These are phyloP conservation scores for Albophoma yamanashiensis DNA, from an alignment of 2,329 filamentous ascomycete genomes.

Conservation along the genomic window DNA sequence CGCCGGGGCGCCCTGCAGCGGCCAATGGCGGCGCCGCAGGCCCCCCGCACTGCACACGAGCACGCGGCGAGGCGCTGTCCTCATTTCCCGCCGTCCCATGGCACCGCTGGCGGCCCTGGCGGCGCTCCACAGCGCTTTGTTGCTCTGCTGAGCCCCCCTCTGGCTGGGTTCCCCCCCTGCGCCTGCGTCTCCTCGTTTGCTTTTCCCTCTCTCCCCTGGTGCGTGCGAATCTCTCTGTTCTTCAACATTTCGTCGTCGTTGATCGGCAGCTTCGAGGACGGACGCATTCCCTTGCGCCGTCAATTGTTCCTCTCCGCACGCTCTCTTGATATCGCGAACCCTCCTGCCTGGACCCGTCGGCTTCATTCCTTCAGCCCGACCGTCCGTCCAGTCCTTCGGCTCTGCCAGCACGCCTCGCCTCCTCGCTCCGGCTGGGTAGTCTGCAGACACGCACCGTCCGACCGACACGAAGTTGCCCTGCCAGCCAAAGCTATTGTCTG, in stretches of 20 bases:
- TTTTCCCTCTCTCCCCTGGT: not conserved
- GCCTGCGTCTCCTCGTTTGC: not conserved
- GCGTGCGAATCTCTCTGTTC: not conserved
- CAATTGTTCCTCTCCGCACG: not conserved
- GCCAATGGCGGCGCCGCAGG: conserved; percentile 2
- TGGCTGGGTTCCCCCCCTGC: not conserved
- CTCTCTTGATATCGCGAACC: not conserved
- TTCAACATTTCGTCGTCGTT: not conserved
- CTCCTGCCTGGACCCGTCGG: conserved; percentile 14
- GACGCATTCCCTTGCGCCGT: not conserved
- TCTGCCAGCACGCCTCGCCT: not conserved
- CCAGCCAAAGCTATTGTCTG: not conserved
- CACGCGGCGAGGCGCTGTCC: not conserved
- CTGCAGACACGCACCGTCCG: not conserved
- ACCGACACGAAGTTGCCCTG: not conserved
- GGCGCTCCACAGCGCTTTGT: not conserved
- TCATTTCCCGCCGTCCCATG: conserved; percentile 4
- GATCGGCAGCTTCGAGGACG: not conserved
- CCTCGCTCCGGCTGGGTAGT: not conserved
- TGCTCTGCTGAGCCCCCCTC: not conserved
- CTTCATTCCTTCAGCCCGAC: conserved; percentile 20
- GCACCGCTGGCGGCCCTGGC: not conserved
- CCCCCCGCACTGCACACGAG: conserved; percentile 4
- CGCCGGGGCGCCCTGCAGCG: not conserved
- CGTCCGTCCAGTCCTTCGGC: conserved; percentile 28